phyloP scores from a whole-genome alignment of 2,329 filamentous ascomycete species.

The Phoma sp. region DNA sequence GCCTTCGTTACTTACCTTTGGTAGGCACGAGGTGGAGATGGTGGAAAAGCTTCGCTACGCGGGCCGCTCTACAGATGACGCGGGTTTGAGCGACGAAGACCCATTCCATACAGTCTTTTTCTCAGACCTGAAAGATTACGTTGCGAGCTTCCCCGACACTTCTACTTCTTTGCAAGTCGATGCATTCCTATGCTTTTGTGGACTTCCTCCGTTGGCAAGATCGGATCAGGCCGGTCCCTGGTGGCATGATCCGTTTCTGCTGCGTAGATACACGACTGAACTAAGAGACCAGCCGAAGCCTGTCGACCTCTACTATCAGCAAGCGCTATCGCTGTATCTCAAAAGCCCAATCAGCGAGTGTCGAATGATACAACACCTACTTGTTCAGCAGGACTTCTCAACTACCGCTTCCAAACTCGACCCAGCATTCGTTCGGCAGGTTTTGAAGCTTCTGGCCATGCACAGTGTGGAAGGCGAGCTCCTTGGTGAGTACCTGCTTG shows the following conservation, averaged over 20 bases:
- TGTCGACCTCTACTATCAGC: neutral
- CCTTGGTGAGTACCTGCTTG: constrained; percentile 73
- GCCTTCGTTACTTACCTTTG: constrained; percentile 31
- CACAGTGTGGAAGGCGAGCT: constrained; percentile 45
- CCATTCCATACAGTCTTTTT: constrained; percentile 83
- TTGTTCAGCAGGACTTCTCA: constrained; percentile 35
- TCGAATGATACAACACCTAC: constrained; percentile 31
- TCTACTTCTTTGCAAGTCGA: constrained; percentile 64
- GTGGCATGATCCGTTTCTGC: constrained; percentile 54
- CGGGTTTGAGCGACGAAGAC: constrained; percentile 69
- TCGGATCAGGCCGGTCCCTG: constrained; percentile 1
- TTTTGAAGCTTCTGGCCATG: constrained; percentile 64
- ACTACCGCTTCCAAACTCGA: constrained; percentile 13
- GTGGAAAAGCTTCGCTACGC: constrained; percentile 63
- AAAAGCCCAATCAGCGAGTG: constrained; percentile 13
- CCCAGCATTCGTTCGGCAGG: constrained; percentile 32
- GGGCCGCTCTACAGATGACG: constrained; percentile 75
- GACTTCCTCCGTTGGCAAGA: constrained; percentile 51
- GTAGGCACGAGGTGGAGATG: constrained; percentile 59
- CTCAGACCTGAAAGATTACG: constrained; percentile 71
- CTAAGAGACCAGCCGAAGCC: neutral
- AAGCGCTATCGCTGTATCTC: neutral
- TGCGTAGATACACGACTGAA: neutral
- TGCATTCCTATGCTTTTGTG: constrained; percentile 62
- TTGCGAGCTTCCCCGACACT: constrained; percentile 55